These are phyloP conservation scores for Starmerella vaccinii DNA, from an alignment of 805 yeast species.

Conservation along the genomic window DNA sequence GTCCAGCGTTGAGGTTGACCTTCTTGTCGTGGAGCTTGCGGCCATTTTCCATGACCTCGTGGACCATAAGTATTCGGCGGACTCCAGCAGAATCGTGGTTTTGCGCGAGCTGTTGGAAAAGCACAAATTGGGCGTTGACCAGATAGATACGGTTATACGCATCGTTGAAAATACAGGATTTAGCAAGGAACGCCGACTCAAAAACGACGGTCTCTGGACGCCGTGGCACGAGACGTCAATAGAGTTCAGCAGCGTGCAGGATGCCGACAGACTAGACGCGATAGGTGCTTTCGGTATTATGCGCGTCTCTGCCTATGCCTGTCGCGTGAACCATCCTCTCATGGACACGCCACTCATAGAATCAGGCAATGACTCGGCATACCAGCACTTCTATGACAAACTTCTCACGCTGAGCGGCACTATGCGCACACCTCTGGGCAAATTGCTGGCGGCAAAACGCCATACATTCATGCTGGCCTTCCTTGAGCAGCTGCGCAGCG, in stretches of 20 bases:
- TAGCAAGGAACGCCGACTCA: constrained; percentile 25
- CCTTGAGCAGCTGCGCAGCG: constrained; percentile 3
- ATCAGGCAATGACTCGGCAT: constrained; percentile 20
- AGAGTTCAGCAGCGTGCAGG: constrained; percentile 32
- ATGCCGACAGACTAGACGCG: constrained; percentile 37
- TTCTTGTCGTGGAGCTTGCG: constrained; percentile 28
- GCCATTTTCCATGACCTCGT: constrained; percentile 31
- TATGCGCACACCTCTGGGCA: constrained; percentile 27
- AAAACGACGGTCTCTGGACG: constrained; percentile 25
- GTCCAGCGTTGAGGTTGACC: constrained; percentile 15
- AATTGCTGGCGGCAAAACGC: constrained; percentile 17
- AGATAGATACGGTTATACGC: constrained; percentile 18
- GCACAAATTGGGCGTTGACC: constrained; percentile 18
- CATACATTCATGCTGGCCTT: constrained; percentile 9
- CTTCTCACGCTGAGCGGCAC: constrained; percentile 27
- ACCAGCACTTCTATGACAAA: constrained; percentile 30
- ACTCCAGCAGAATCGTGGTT: constrained; percentile 11
- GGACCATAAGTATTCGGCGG: constrained; percentile 29
- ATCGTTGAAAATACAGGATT: constrained; percentile 27
- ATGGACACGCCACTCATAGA: constrained; percentile 15
- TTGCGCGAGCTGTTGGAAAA: constrained; percentile 12
- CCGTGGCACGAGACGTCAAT: constrained; percentile 28
- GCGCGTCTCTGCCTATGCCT: constrained; percentile 31
- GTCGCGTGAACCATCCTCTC: constrained; percentile 26
- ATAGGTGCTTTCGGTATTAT: constrained; percentile 33